Conservation (phyloP, 2,329 filamentous ascomycete genomes). For the Trichoderma oligosporum region DNA sequence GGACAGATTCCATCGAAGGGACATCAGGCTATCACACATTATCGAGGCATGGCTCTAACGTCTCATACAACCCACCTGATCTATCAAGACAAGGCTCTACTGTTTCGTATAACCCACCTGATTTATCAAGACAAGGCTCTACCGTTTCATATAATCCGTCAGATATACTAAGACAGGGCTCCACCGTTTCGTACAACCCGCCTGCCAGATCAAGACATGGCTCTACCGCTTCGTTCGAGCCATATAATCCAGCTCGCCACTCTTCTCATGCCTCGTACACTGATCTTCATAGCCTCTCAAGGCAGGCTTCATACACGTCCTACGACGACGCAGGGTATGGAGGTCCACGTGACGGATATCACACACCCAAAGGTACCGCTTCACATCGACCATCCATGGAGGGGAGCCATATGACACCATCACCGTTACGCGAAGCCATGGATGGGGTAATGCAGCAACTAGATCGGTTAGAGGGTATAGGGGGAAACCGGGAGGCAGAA, state of each 20-base stretch:
- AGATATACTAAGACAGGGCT: conserved; percentile 34
- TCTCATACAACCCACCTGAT: conserved; percentile 31
- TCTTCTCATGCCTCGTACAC: conserved; percentile 30
- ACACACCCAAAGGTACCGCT: conserved; percentile 57
- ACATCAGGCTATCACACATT: conserved; percentile 15
- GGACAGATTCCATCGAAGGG: conserved; percentile 22
- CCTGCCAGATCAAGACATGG: conserved; percentile 34
- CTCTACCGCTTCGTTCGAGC: conserved; percentile 35
- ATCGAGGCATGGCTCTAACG: conserved; percentile 34
- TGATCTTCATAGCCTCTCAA: conserved; percentile 28
- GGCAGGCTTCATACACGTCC: conserved; percentile 41
- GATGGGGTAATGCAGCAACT: conserved; percentile 96
- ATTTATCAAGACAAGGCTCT: not conserved
- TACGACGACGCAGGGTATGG: conserved; percentile 36
- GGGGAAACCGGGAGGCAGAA: conserved; percentile 54
- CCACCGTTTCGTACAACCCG: conserved; percentile 33
- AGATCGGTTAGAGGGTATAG: conserved; percentile 63
- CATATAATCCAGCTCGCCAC: not conserved
- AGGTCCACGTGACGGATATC: conserved; percentile 30
- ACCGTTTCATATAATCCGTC: conserved; percentile 33
- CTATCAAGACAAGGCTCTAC: conserved; percentile 37
- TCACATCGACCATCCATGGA: conserved; percentile 66
- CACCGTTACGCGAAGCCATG: conserved; percentile 90
- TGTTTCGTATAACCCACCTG: conserved; percentile 30
- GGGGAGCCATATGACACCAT: conserved; percentile 71